Evolutionary conservation across 140 eudicot species (phyloP).

Genomic region (Oenanthe javanica): DNA sequence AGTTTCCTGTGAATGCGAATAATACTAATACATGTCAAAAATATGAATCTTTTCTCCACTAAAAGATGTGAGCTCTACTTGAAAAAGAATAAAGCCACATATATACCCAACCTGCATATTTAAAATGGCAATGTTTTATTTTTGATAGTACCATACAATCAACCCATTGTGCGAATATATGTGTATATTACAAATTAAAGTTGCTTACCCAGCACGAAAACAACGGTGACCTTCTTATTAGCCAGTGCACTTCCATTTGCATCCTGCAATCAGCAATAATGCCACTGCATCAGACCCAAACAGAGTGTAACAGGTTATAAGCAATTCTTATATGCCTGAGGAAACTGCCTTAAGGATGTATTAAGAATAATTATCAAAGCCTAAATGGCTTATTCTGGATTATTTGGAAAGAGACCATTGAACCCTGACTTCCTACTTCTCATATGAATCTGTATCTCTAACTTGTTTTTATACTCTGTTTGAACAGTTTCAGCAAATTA

Average conservation of each 20-base stretch:
- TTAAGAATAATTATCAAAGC: not conserved
- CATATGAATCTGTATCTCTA: not conserved
- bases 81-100: not conserved
- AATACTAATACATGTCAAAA: not conserved
- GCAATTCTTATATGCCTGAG: not conserved
- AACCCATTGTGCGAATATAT: not conserved
- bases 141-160: not conserved
- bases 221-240: conserved; percentile 26
- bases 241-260: conserved; percentile 19
- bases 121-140: not conserved
- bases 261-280: conserved; percentile 26
- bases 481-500: not conserved
- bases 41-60: not conserved
- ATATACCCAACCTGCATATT: not conserved
- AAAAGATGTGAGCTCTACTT: not conserved
- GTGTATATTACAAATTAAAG: not conserved
- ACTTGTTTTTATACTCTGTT: not conserved
- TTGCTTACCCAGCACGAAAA: conserved; percentile 40
- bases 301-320: not conserved
- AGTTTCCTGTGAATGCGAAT: no score
- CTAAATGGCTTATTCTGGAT: not conserved
- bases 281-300: not conserved
- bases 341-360: not conserved
- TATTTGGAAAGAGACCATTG: not conserved
- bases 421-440: not conserved